Base-by-base conservation (phyloP, 1,139 yeast genomes). In the Keqinozyma sinolaborantium region DNA sequence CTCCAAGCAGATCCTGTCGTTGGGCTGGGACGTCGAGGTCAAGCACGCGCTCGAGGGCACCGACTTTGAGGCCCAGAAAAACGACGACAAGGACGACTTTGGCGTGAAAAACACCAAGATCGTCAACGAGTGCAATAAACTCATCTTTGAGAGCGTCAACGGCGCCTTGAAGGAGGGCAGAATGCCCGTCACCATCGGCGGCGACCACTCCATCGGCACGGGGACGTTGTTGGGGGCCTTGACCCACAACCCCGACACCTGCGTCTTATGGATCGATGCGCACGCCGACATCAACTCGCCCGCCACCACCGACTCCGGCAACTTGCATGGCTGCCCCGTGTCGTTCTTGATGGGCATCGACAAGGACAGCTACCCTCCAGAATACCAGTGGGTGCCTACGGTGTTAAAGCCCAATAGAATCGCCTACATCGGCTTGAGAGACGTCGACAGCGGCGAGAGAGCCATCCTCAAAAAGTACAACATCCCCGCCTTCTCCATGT, bases 231-330 rank as follows among this genome's bases (percentile, higher is more conserved):
- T 87, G 24, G 98, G 95, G 9, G 84, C 90, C 29, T 71, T 87
- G 46, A 76, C 76, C 19, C 75, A 78, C 41, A 70, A 84, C 56
- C 96, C 97, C 14, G 86, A 88, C 44, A 88, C 95, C 18, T 87
- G 95, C 51, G 72, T 92, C 30, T 58, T 92, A 42, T 92, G 98
- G 98, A 83, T 92, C 45, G 98, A 92, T 60, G 98, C 98, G 1
- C 98, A 92, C 55, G 97, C 97, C 21, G 98, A 92, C 57, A 81
- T 92, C 53, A 92, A 92, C 66, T 83, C 97, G 2, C 88, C 96
- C n/a, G 70, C 69, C 29, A 79, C 90, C 10, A 81, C 97, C 4
- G 83, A 76, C 26, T 79, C 92, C 8, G 98, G 98, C 28, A 92
- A 92, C 59, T 70, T 92, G 47, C 98, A 92, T 58, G 98, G 98